These are phyloP conservation scores for Myxozyma neglecta DNA, from an alignment of 805 yeast species.

Conservation along the genomic window DNA sequence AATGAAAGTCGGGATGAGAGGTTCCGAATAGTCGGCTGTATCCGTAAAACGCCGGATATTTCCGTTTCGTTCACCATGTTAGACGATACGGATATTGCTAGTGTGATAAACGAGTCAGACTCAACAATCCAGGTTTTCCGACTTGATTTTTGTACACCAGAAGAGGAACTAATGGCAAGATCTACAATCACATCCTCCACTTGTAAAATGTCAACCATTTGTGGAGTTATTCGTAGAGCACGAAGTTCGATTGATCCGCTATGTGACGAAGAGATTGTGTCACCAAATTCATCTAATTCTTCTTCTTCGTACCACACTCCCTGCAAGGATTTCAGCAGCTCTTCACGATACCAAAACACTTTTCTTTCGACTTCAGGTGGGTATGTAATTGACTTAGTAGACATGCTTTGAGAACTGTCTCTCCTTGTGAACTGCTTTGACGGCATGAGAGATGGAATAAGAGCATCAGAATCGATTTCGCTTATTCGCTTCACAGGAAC, in stretches of 20 bases:
- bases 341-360: conserved; percentile 79
- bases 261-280: background rate
- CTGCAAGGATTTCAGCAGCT: conserved; percentile 54
- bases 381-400: background rate
- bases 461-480: conserved; percentile 10
- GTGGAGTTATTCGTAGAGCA: conserved; percentile 58
- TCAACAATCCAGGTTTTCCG: conserved; percentile 21
- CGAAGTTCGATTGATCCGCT: conserved; percentile 68
- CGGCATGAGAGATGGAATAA: conserved; percentile 23
- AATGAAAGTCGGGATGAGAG: conserved; percentile 15
- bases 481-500: conserved; percentile 62
- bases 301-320: conserved; percentile 60
- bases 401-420: background rate
- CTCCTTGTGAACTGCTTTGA: conserved; percentile 25
- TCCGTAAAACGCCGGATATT: conserved; percentile 18
- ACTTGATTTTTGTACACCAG: conserved; percentile 8
- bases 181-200: conserved; percentile 50
- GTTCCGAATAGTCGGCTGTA: conserved; percentile 26
- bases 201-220: conserved; percentile 58
- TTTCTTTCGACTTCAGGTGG: conserved; percentile 39
- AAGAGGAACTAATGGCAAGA: conserved; percentile 1
- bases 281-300: background rate
- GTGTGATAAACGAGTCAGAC: conserved; percentile 14
- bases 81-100: conserved; percentile 6
- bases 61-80: background rate